Evolutionary conservation across 768 basidiomycete species (phyloP), one percentile per base, ranked within the genome.

Genomic region (Cystoderma amianthinum): DNA sequence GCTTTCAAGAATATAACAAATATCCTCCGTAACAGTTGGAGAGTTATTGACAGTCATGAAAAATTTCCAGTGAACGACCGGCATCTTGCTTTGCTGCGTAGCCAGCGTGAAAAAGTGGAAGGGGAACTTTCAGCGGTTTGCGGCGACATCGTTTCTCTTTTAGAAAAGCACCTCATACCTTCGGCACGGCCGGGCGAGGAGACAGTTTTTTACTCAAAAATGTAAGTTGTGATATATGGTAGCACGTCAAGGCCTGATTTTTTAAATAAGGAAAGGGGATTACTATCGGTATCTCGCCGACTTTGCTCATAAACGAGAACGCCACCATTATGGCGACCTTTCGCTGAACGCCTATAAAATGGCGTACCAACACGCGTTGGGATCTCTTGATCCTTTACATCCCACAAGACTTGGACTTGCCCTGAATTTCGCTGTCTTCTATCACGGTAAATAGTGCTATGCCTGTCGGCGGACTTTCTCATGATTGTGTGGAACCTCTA

Each of bases 361-460:
- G 44, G 88, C 91, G 36, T 91, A 90, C 58, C 79, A 86, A 61
- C 86, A 91, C 50, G 89, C 90, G 25, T 57, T 76, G 41, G 71
- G 74, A 43, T 81, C 84, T 52, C 76, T 94, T 39, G 80, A 78
- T 18, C 71, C 82, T 4, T 78, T 84, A 36, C 86, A 93, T 64
- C 89, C 91, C 42, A 93, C 91, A 46, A 78, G 89, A 52, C 68
- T 94, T 44, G 91, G 90, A 24, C 68, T 94, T 38, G 89, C 90
- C 23, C 72, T 94, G 54, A 94, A 93, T 67, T 92, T 94, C 65
- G 83, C 88, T n/a, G 91, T 94, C 38, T 94, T 87, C 69, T 92
- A 86, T 61, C 90, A 90, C 59, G 74, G 65, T 63, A 23, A 47
- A 58, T 39, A 13, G 19, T 34, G 20, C n/a, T 7, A 28, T 7